Evolutionary conservation across 305 asterid species (phyloP).

Genomic region (Fraxinus nigra): DNA sequence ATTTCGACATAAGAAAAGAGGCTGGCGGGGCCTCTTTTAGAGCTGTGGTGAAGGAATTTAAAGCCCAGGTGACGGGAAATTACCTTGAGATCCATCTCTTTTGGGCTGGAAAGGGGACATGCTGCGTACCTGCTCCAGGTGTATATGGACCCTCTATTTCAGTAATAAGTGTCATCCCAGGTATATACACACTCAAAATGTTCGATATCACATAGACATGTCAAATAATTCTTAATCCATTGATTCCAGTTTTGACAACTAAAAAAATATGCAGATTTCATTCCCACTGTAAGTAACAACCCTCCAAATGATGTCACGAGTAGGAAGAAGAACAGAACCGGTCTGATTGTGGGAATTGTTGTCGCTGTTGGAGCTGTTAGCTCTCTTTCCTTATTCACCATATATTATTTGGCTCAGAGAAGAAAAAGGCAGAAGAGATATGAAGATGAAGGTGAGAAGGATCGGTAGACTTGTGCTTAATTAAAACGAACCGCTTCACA

Average conservation of each 20-base stretch:
- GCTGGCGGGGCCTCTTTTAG: conserved; percentile 43
- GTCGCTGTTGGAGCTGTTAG: neutral
- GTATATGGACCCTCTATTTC: conserved; percentile 68
- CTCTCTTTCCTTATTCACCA: neutral
- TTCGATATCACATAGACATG: neutral
- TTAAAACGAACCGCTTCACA: neutral
- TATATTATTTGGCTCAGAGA: neutral
- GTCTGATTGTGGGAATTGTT: conserved; percentile 4
- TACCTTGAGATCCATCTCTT: conserved; percentile 67
- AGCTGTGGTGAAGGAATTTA: conserved; percentile 41
- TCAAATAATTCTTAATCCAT: neutral
- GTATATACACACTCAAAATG: conserved; percentile 17
- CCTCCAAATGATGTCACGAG: conserved; percentile 25
- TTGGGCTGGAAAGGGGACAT: conserved; percentile 89
- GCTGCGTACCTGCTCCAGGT: conserved; percentile 54
- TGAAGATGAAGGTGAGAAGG: neutral
- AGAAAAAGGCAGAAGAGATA: neutral
- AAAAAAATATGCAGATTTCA: conserved; percentile 30
- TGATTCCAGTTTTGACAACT: neutral
- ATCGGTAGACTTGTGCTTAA: neutral
- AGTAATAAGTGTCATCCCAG: conserved; percentile 63
- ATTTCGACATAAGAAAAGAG: conserved; percentile 56
- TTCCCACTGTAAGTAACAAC: conserved; percentile 31
- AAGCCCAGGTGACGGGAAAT: conserved; percentile 52
- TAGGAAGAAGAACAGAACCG: neutral